Percentiles rank a stretch among this genome's conserved stretches.
phyloP scores from a whole-genome alignment of 1,284 basidiomycete species.

The Pseudozyma pruni region DNA sequence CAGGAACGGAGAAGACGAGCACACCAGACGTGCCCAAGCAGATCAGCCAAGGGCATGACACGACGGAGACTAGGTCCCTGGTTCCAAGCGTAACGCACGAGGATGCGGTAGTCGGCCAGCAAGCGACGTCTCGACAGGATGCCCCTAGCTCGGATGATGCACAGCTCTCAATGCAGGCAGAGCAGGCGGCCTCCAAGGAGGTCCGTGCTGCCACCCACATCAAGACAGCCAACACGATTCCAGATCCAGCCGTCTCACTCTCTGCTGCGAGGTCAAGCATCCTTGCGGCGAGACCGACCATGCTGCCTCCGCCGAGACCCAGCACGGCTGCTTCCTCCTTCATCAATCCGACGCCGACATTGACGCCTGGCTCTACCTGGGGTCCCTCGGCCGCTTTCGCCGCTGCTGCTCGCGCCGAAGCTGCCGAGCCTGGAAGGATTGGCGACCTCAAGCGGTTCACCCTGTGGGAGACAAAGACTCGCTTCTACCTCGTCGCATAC shows the following conservation, averaged over 20 bases:
- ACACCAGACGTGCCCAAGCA: neutral
- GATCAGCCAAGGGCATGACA: neutral
- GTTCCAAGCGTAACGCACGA: neutral
- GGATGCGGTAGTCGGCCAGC: neutral
- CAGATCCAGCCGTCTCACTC: conserved; percentile 42
- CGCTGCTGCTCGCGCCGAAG: conserved; percentile 42
- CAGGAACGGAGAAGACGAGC: no score
- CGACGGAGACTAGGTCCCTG: neutral
- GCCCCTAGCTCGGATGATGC: no score
- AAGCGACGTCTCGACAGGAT: neutral
- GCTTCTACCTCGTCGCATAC: conserved; percentile 65
- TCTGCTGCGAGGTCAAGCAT: conserved; percentile 36
- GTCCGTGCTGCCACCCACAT: conserved; percentile 24
- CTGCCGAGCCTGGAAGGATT: conserved; percentile 47
- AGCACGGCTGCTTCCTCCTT: conserved; percentile 46
- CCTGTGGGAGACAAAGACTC: conserved; percentile 64
- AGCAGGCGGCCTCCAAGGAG: conserved; percentile 17
- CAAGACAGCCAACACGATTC: conserved; percentile 43
- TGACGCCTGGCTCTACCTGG: conserved; percentile 49
- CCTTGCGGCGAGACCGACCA: conserved; percentile 39
- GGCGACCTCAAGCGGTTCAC: conserved; percentile 64
- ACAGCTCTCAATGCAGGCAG: neutral
- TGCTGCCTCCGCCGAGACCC: conserved; percentile 38
- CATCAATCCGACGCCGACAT: conserved; percentile 42
- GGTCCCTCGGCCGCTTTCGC: conserved; percentile 41